phyloP scores from a whole-genome alignment of 2,329 filamentous ascomycete species.

The Aspergillus unguis region DNA sequence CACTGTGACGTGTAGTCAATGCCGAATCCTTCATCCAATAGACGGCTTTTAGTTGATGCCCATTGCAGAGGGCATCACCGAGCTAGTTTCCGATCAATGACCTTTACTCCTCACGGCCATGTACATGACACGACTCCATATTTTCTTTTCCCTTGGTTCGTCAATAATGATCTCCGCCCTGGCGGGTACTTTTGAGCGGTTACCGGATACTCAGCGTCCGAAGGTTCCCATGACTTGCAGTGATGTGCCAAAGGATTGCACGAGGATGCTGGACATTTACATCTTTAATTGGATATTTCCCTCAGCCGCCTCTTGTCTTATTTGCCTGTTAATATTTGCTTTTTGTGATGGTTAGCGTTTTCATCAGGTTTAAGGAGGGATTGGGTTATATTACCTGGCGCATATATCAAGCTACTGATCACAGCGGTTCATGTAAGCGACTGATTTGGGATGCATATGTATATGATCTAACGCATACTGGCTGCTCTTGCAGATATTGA shows the following conservation, averaged over 20 bases:
- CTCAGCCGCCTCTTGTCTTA: slow-evolving; percentile 11
- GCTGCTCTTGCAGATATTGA: slow-evolving; percentile 4
- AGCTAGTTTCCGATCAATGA: slow-evolving; percentile 1
- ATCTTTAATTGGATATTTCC: slow-evolving; percentile 11
- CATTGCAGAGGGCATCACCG: not conserved
- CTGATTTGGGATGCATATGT: slow-evolving; percentile 13
- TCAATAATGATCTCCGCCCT: not conserved
- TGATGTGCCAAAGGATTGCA: slow-evolving; percentile 14
- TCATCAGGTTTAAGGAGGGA: not conserved
- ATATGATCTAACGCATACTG: slow-evolving; percentile 13
- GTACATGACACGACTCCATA: not conserved
- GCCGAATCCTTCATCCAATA: not conserved
- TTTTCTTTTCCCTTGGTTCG: not conserved
- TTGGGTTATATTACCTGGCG: slow-evolving; percentile 12
- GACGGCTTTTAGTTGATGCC: no score
- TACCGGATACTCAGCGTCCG: slow-evolving; percentile 2
- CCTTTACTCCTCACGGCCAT: not conserved
- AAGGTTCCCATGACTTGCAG: slow-evolving; percentile 12
- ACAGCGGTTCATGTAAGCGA: slow-evolving; percentile 8
- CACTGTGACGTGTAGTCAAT: slow-evolving; percentile 6
- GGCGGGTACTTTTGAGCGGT: slow-evolving; percentile 3
- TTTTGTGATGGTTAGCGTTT: slow-evolving; percentile 5
- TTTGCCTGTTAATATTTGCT: slow-evolving; percentile 10
- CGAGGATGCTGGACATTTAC: slow-evolving; percentile 6
- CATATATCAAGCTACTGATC: slow-evolving; percentile 5